Evolutionary conservation across 306 rosid genomes (phyloP).

Genomic region (Corylus heterophylla): DNA sequence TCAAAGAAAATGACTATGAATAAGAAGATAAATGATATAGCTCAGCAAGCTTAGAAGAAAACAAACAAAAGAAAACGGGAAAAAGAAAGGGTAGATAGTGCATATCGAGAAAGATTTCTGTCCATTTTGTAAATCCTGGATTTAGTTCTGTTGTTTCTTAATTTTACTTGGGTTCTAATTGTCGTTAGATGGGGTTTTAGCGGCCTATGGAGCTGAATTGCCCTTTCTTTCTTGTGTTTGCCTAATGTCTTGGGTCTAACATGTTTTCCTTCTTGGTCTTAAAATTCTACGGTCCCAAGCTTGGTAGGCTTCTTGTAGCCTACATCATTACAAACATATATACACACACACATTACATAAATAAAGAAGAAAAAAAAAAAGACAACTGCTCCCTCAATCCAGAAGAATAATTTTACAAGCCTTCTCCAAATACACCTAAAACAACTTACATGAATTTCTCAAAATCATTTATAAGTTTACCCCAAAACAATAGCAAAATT

Average conservation of each 20-base stretch:
- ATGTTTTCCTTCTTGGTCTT: background rate
- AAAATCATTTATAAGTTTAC: background rate
- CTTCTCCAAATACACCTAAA: background rate
- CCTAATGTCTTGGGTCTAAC: background rate
- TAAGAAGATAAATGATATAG: background rate
- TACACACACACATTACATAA: background rate
- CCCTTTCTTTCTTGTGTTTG: too few species aligned
- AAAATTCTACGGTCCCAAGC: background rate
- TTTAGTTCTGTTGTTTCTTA: too few species aligned
- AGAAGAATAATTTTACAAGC: background rate
- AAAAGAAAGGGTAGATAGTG: background rate
- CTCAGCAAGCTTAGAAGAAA: background rate
- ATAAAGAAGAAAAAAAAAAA: background rate
- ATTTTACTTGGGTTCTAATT: too few species aligned
- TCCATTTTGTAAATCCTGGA: background rate
- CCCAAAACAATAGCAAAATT: background rate
- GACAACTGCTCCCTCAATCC: background rate
- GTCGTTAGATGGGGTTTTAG: too few species aligned
- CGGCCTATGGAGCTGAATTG: too few species aligned
- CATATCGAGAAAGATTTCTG: background rate
- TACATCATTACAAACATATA: background rate
- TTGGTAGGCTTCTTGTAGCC: background rate
- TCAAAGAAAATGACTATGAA: background rate
- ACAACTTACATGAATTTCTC: background rate
- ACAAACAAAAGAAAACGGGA: background rate